Base-by-base conservation (phyloP, 2,329 filamentous ascomycete genomes). In the Sporothrix curviconia region DNA sequence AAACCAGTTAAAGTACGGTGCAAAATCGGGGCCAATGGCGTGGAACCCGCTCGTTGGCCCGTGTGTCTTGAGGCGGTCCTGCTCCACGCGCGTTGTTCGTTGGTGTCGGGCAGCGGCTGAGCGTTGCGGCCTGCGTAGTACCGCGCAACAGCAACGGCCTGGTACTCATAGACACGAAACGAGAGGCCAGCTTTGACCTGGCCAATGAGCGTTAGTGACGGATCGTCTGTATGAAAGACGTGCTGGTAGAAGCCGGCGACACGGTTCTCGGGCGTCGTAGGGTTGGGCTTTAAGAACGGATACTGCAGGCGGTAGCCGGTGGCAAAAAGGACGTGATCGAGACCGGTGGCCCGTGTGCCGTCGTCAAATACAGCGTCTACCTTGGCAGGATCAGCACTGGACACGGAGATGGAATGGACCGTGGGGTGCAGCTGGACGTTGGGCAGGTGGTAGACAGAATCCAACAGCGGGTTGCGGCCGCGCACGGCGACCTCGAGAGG, bases 281-380 rank as follows among this genome's bases (percentile, higher is more conserved):
- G 42, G 55, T 43, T 49, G 34, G 56, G n/a, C n/a, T 55, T 75
- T 7, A 82, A 63, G 63, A 80, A 84, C 0, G 79, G 80, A 0
- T 83, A 66, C 2, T 78, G 79, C 75, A 80, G 84, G 0, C 75
- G 76, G 63, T 83, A 84, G 0, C 82, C 82, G 0, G 82, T 85
- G 4, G 78, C 81, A 56, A 84, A 82, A 40, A 85, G 76, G 28
- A 85, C 72, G 53, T 79, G 67, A 61, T 85, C 81, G 8, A 84
- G 75, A 5, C 76, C 70, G 0, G 74, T 65, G 0, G 80, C 67
- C 0, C 63, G 69, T 0, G 74, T 74, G 0, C 79, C 79, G 51
- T 84, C 79, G 44, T 74, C 72, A 52, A 84, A 83, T 32, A 75
- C 68, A 0, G 83, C 72, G 0, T 44, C 68, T 71, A 19, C 75